These are phyloP conservation scores for Penicillium brasilianum DNA, from an alignment of 2,329 filamentous ascomycete species.

Conservation along the genomic window DNA sequence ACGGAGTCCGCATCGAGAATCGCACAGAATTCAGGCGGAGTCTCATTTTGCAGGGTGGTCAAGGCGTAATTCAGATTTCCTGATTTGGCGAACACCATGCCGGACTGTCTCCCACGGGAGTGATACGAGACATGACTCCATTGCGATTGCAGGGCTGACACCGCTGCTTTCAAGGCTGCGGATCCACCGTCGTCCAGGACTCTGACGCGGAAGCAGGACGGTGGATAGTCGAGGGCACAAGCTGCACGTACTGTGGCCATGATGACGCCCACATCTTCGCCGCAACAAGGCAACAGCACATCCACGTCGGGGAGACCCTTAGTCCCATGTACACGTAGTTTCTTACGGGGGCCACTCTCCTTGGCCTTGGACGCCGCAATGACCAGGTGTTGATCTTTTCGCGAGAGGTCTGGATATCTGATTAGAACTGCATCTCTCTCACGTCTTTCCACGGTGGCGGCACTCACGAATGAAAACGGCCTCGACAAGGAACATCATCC, in stretches of 20 bases:
- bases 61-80: conserved; percentile 46
- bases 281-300: conserved; percentile 63
- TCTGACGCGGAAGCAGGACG: conserved; percentile 58
- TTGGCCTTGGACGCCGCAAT: conserved; percentile 23
- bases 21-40: conserved; percentile 38
- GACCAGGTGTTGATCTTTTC: conserved; percentile 33
- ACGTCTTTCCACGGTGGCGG: background rate
- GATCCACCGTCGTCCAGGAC: conserved; percentile 62
- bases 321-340: conserved; percentile 36
- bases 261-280: conserved; percentile 61
- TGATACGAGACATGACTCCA: conserved; percentile 61
- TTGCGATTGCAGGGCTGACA: conserved; percentile 45
- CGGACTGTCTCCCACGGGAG: conserved; percentile 52
- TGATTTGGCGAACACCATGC: conserved; percentile 42
- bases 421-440: background rate
- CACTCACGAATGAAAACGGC: conserved; percentile 32
- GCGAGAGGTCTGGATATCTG: conserved; percentile 24
- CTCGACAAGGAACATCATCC: conserved; percentile 36
- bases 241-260: conserved; percentile 63
- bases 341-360: conserved; percentile 20
- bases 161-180: conserved; percentile 45
- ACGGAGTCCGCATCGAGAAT: conserved; percentile 46
- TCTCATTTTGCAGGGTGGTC: conserved; percentile 29
- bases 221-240: conserved; percentile 61
- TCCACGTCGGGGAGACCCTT: conserved; percentile 60